phyloP scores from a whole-genome alignment of 805 yeast genomes.

The Nakazawaea ishiwadae region DNA sequence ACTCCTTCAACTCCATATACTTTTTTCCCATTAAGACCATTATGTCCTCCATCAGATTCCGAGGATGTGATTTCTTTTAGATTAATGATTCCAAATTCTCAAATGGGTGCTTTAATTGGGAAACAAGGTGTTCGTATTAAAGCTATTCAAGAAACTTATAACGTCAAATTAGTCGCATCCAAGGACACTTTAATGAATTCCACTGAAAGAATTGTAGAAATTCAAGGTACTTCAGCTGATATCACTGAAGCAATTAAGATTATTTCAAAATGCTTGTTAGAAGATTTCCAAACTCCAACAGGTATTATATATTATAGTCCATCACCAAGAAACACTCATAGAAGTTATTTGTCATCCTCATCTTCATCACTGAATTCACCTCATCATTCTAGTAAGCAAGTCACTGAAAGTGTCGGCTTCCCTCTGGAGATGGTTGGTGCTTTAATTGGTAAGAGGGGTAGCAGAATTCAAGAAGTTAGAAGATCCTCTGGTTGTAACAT shows the following conservation, averaged over 20 bases:
- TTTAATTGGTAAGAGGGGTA: conserved; percentile 79
- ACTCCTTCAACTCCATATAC: conserved; percentile 34
- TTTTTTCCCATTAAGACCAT: conserved; percentile 56
- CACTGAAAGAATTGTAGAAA: conserved; percentile 80
- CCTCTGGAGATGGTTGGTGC: conserved; percentile 87
- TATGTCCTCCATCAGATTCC: conserved; percentile 42
- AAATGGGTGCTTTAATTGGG: conserved; percentile 87
- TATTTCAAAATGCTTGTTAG: conserved; percentile 67
- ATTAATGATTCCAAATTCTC: conserved; percentile 74
- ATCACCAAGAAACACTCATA: conserved; percentile 17
- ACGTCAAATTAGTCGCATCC: conserved; percentile 82
- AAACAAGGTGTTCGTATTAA: conserved; percentile 78
- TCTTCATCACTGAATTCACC: not conserved
- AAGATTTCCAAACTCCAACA: conserved; percentile 64
- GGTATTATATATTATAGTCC: conserved; percentile 66
- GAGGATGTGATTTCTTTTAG: conserved; percentile 57
- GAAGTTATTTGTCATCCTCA: conserved; percentile 10
- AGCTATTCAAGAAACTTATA: conserved; percentile 61
- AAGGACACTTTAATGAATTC: conserved; percentile 78
- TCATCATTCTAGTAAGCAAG: conserved; percentile 13
- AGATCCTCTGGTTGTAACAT: conserved; percentile 75
- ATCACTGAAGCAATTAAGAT: conserved; percentile 53
- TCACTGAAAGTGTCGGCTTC: conserved; percentile 46
- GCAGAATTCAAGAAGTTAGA: conserved; percentile 82
- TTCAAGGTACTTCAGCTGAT: conserved; percentile 71